Evolutionary conservation across 1,284 basidiomycete genomes (phyloP).

Genomic region (Phellopilus nigrolimitatus): DNA sequence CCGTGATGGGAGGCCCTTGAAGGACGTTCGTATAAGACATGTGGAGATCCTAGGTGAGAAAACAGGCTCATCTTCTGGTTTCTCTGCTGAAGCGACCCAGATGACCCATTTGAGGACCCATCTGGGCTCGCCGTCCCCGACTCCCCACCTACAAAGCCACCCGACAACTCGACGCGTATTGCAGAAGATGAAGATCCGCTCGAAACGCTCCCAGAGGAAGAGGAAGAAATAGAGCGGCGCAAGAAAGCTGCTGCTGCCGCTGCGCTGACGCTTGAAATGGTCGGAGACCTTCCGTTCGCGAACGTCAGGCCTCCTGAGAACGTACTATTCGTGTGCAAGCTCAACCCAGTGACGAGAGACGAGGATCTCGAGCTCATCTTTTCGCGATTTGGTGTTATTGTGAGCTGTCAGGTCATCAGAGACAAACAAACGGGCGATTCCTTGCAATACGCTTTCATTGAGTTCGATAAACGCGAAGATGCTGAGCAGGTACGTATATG

Average conservation of each 20-base stretch:
- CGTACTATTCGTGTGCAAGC: conserved; percentile 97
- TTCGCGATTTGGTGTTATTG: conserved; percentile 89
- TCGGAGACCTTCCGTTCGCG: conserved; percentile 96
- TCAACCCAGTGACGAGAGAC: conserved; percentile 92
- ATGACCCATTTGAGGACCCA: conserved; percentile 94
- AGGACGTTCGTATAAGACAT: conserved; percentile 91
- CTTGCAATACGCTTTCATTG: conserved; percentile 97
- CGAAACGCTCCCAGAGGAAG: conserved; percentile 72
- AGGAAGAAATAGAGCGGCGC: conserved; percentile 74
- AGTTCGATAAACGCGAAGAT: conserved; percentile 90
- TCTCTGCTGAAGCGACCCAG: conserved; percentile 36
- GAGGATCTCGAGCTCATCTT: conserved; percentile 98
- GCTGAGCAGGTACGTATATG: conserved; percentile 77
- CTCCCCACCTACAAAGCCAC: conserved; percentile 71
- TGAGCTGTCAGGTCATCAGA: conserved; percentile 95
- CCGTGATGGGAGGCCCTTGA: conserved; percentile 83
- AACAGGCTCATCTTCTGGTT: not conserved
- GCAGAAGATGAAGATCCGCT: conserved; percentile 88
- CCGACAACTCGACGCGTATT: conserved; percentile 83
- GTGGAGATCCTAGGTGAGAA: conserved; percentile 83
- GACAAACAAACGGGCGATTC: conserved; percentile 96
- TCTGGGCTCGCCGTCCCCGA: conserved; percentile 67
- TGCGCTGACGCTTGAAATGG: conserved; percentile 97
- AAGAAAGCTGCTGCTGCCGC: conserved; percentile 87
- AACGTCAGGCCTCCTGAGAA: conserved; percentile 98